phyloP scores from a whole-genome alignment of 2,329 filamentous ascomycete species.

The Ceratocystis eucalypticola region DNA sequence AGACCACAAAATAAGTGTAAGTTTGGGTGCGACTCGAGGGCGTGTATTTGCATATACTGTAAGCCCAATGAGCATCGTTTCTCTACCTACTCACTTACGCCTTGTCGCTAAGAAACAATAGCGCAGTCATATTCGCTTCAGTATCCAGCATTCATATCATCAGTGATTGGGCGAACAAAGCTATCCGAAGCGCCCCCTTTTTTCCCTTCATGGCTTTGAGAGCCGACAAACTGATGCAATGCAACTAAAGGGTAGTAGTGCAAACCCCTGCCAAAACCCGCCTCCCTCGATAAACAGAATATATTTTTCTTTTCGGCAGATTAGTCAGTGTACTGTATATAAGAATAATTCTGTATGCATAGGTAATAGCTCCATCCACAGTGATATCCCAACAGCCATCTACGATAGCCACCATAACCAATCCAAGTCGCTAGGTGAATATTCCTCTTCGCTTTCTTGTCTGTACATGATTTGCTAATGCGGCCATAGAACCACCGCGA shows the following conservation, averaged over 20 bases:
- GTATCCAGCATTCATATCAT: background rate
- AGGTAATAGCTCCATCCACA: background rate
- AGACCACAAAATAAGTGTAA: background rate
- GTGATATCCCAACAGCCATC: background rate
- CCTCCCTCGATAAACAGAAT: no score
- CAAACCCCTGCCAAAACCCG: background rate
- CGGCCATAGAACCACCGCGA: slow-evolving; percentile 22
- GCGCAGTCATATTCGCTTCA: background rate
- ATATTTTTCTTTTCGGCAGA: no score
- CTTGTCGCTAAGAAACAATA: background rate
- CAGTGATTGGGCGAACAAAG: background rate
- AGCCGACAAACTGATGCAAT: background rate
- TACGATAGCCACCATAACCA: background rate
- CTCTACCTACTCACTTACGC: background rate
- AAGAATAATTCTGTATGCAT: background rate
- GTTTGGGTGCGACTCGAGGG: background rate
- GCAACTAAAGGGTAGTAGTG: background rate
- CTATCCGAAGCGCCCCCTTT: background rate
- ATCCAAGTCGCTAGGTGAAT: background rate
- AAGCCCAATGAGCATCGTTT: background rate
- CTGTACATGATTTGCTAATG: background rate
- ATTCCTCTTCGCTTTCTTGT: background rate
- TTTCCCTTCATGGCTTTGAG: background rate
- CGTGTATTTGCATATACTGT: background rate
- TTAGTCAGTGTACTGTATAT: slow-evolving; percentile 7